Percentiles rank a stretch among this genome's conserved stretches.
Conservation (phyloP, 2,329 filamentous ascomycete genomes). For the Onygenales sp. region DNA sequence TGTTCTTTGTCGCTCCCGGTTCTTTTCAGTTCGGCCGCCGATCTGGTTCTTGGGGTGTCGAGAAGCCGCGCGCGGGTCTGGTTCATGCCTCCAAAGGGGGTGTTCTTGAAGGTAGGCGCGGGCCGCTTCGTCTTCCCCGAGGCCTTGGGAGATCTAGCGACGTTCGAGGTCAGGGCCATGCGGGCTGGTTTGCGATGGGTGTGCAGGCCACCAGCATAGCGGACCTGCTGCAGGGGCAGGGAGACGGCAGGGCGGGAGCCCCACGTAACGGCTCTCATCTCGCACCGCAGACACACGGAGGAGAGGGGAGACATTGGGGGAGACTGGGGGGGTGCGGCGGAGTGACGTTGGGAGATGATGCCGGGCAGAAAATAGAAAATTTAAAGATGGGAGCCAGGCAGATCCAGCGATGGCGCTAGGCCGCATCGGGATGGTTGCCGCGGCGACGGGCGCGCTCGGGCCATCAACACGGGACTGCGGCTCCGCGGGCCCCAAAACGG, state of each 20-base stretch:
- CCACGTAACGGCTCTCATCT: constrained; percentile 13
- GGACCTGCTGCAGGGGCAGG: constrained; percentile 21
- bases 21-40: constrained; percentile 35
- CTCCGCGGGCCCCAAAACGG: background rate
- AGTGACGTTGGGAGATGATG: background rate
- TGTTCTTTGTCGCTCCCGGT: constrained; percentile 19
- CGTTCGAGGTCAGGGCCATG: constrained; percentile 30
- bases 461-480: constrained; percentile 7
- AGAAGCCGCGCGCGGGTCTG: constrained; percentile 34
- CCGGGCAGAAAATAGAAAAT: background rate
- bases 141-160: constrained; percentile 21
- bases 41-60: constrained; percentile 23
- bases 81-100: constrained; percentile 54
- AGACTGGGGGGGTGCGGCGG: background rate
- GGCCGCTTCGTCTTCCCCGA: constrained; percentile 25
- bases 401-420: background rate
- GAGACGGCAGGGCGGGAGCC: background rate
- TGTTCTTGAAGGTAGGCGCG: constrained; percentile 33
- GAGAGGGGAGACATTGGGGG: constrained; percentile 6
- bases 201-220: constrained; percentile 22
- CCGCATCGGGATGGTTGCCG: constrained; percentile 4
- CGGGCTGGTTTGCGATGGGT: constrained; percentile 25
- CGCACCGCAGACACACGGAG: constrained; percentile 26
- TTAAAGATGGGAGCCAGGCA: constrained; percentile 2
- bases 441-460: constrained; percentile 4